A percentile compares a stretch with the other conserved stretches of the same genome.
phyloP scores from a whole-genome alignment of 495 filamentous ascomycete genomes.

The Tirmania nivea region DNA sequence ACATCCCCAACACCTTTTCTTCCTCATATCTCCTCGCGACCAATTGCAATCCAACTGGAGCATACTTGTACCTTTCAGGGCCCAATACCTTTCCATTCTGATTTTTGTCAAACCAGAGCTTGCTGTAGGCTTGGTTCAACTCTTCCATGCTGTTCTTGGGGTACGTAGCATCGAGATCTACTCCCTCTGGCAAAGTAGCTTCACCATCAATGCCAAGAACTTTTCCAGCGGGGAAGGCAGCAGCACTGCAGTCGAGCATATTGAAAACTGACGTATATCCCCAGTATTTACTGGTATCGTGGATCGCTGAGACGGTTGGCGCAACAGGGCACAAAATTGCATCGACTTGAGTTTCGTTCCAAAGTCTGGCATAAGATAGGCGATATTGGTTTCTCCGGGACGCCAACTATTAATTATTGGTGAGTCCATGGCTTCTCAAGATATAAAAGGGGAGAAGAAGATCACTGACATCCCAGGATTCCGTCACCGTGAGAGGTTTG shows the following conservation, averaged over 20 bases:
- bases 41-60: constrained; percentile 34
- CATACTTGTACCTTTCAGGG: constrained; percentile 19
- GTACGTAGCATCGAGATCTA: constrained; percentile 20
- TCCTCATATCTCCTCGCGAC: constrained; percentile 28
- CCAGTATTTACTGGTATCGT: constrained; percentile 44
- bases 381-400: constrained; percentile 25
- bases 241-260: constrained; percentile 42
- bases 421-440: no score
- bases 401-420: no score
- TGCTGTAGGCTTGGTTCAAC: constrained; percentile 25
- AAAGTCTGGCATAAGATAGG: constrained; percentile 24
- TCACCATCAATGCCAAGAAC: constrained; percentile 20
- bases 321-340: constrained; percentile 46
- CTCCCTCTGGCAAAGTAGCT: constrained; percentile 8
- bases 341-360: constrained; percentile 38
- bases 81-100: constrained; percentile 22
- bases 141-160: constrained; percentile 21
- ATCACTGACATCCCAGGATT: no score
- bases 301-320: constrained; percentile 35
- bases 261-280: constrained; percentile 57
- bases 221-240: constrained; percentile 32
- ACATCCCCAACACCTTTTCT: constrained; percentile 22
- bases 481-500: no score
- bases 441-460: no score
- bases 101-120: constrained; percentile 26